Percentiles rank a stretch among this genome's conserved stretches.
These are phyloP conservation scores for Starmerella davenportii DNA, from an alignment of 805 yeast genomes.

Conservation along the genomic window DNA sequence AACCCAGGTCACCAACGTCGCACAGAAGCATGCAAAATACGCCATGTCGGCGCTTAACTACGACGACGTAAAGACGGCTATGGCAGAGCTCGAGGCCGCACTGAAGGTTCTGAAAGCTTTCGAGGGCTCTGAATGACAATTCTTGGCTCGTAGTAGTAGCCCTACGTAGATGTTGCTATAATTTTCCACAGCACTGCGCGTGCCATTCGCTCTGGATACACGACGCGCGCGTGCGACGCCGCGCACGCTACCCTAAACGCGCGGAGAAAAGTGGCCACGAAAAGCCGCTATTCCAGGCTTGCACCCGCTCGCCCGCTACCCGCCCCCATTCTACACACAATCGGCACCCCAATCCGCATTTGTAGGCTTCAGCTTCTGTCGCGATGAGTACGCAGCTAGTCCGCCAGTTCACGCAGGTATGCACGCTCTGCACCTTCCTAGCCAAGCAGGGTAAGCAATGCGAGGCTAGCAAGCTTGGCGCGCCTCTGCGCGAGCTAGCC, in stretches of 20 bases:
- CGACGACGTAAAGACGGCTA: constrained; percentile 51
- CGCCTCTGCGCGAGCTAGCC: constrained; percentile 38
- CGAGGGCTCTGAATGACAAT: background rate
- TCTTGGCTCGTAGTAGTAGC: background rate
- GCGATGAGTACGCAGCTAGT: no score
- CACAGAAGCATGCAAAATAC: constrained; percentile 49
- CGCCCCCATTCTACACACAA: no score
- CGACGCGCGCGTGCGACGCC: no score
- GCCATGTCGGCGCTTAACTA: constrained; percentile 60
- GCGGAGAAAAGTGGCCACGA: no score
- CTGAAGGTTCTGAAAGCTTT: constrained; percentile 22
- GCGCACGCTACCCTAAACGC: no score
- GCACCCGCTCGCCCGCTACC: no score
- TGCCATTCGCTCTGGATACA: no score
- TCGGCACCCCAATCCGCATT: no score
- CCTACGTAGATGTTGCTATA: no score
- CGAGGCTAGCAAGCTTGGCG: constrained; percentile 20
- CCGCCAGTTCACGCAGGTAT: constrained; percentile 6
- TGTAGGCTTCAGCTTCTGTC: no score
- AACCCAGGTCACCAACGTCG: constrained; percentile 24
- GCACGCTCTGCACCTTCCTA: constrained; percentile 12
- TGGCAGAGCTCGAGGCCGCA: constrained; percentile 35
- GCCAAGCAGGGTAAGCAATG: constrained; percentile 8
- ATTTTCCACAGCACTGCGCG: no score
- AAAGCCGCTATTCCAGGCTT: no score